Conservation (phyloP, 2,329 filamentous ascomycete genomes). For the Hypomyces perniciosus region DNA sequence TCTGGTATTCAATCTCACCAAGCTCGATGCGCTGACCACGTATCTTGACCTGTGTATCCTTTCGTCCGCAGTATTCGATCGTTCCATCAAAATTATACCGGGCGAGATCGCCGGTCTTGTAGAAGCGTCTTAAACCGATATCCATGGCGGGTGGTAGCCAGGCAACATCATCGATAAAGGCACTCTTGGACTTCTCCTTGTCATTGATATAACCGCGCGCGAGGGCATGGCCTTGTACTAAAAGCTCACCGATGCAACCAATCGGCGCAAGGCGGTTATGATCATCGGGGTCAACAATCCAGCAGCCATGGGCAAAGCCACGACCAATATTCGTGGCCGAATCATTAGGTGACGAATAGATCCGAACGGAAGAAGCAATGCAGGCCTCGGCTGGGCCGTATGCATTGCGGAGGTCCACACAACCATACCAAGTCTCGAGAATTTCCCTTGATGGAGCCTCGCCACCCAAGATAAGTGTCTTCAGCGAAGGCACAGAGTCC, state of each 20-base stretch:
- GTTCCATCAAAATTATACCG: conserved; percentile 2
- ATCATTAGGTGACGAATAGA: neutral
- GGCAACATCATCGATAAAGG: conserved; percentile 12
- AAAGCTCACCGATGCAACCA: conserved; percentile 19
- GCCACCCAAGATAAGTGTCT: conserved; percentile 13
- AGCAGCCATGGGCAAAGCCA: conserved; percentile 12
- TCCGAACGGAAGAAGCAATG: neutral
- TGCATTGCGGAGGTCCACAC: conserved; percentile 7
- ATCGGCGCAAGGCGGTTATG: conserved; percentile 16
- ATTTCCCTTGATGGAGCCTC: conserved; percentile 26
- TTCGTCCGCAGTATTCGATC: conserved; percentile 1
- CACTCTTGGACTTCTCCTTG: conserved; percentile 12
- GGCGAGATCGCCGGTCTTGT: conserved; percentile 6
- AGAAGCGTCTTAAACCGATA: neutral
- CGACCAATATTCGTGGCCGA: conserved; percentile 2
- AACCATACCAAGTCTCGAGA: conserved; percentile 13
- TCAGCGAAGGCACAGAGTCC: conserved; percentile 6
- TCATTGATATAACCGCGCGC: conserved; percentile 19
- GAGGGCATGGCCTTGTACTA: conserved; percentile 17
- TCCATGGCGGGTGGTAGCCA: neutral
- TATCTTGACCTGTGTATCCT: conserved; percentile 8
- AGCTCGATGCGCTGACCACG: conserved; percentile 7
- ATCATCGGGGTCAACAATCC: conserved; percentile 17
- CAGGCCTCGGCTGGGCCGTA: conserved; percentile 19
- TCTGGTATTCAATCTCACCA: conserved; percentile 8